phyloP scores from a whole-genome alignment of 306 rosid genomes.

The Casuarina cunninghamiana region DNA sequence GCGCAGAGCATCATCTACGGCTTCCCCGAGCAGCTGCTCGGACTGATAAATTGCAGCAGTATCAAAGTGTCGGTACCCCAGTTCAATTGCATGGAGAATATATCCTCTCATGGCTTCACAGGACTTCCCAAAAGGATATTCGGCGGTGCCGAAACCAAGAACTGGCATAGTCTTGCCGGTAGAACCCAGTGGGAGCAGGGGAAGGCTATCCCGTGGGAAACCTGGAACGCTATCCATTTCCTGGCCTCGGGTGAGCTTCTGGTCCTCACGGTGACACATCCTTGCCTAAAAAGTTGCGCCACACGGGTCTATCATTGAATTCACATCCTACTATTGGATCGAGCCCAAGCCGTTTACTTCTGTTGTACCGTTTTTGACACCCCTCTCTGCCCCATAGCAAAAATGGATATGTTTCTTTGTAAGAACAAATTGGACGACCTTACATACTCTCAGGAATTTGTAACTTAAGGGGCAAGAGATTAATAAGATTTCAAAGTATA shows the following conservation, averaged over 20 bases:
- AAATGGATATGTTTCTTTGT: too few relatives aligned
- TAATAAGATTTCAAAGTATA: too few relatives aligned
- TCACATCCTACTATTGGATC: too few relatives aligned
- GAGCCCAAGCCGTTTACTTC: too few relatives aligned
- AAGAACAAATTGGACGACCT: too few relatives aligned
- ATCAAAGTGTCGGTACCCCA: constrained; percentile 40
- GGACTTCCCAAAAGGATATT: neutral
- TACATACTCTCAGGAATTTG: too few relatives aligned
- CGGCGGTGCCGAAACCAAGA: constrained; percentile 34
- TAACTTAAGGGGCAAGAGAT: too few relatives aligned
- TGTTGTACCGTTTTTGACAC: too few relatives aligned
- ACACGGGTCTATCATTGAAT: too few relatives aligned
- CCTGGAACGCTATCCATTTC: neutral
- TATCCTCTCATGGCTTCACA: constrained; percentile 8
- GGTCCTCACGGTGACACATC: too few relatives aligned
- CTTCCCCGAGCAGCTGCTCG: constrained; percentile 34
- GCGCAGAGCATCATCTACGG: constrained; percentile 26
- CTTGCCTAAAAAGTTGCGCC: too few relatives aligned
- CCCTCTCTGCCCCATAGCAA: too few relatives aligned
- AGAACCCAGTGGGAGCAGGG: neutral
- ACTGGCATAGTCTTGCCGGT: constrained; percentile 18
- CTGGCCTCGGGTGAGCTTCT: neutral
- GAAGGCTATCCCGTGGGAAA: neutral
- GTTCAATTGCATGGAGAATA: constrained; percentile 34
- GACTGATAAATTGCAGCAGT: constrained; percentile 24